Base-by-base conservation (phyloP, 176 grass and related monocot species). In the Ensete glaucum region DNA sequence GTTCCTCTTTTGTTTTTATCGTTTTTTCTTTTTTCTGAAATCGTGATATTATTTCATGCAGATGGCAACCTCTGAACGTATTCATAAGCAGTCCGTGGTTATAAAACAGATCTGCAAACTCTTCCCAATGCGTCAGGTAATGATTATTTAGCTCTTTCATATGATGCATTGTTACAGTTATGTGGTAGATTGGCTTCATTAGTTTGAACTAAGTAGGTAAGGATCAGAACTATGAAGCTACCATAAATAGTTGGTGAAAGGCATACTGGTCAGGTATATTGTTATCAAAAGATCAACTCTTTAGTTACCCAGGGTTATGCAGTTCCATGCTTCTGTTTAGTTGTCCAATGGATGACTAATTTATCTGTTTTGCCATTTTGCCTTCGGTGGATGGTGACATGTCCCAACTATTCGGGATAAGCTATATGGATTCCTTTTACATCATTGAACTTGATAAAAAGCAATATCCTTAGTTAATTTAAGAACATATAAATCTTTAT, bases 101-200 rank as follows among this genome's bases (percentile, higher is more conserved):
- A 80, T 99, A 64, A 99, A 99, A 75, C 96, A 99, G 77, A 89
- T 99, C 50, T 94, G 84, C 74, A 89, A 77, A 73, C 74, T 99
- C 71, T 99, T 95, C 52, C 91, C 88, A 71, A 86, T 99, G 85
- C 86, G 77, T 62, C 86, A 79, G 54, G 96, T 91, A 88, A 91
- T 88, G 89, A 48, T 9, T 76, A 0, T 24, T 64, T 60, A 17
- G 51, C 8, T 69, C n/a, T n/a, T 52, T 14, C 11, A 75, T 48
- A 14, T 34, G 1, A 29, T 52, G 16, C 50, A 64, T 20, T 74
- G 74, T 23, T 52, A 43, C 8, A 23, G 53, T 56, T 43, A 43
- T 49, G 43, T 53, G 10, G 11, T 56, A 75, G 69, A 76, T 71
- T 63, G 53, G 8, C 58, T 77, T 69, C 20, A 34, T 50, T 54